Base-by-base conservation (phyloP, 2,329 filamentous ascomycete genomes). In the Penicillium sp. region DNA sequence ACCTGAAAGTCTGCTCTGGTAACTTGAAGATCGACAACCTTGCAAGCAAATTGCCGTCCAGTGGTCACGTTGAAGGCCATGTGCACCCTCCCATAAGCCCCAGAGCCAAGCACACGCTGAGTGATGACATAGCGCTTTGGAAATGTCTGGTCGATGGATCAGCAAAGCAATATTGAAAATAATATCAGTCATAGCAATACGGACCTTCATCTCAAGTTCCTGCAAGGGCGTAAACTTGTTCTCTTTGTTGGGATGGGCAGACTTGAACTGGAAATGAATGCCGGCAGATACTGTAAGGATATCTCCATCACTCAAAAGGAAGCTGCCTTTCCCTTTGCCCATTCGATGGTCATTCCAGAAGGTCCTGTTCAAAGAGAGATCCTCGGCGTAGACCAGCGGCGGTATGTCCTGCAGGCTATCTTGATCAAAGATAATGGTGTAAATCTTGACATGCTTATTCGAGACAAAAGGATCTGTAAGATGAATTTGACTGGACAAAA, bases 1-100 rank as follows among this genome's bases (percentile, higher is more conserved):
- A 38, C 56, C 51, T 17, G 60, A 14, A 5, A 58, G 14, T 38
- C 61, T 1, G 62, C 48, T 56, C 63, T 71, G n/a, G 74, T 35
- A 2, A 57, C 68, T 14, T 69, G 66, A 5, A 81, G 61, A 59
- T 78, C 73, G 28, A 81, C 69, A 25, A 81, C 69, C 59, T 82
- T 82, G 69, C 79, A 82, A 4, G 79, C 79, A 34, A 81, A 59
- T 54, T 81, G 79, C 49, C 67, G 67, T 2, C 70, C 69, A 11
- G 61, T 67, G 3, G 56, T 52, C 31, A 65, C 66, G 22, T 76
- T 70, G 38, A 76, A 68, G 2, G 79, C 78, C 77, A 81, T 77
- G 54, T 75, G 71, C 12, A 81, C 79, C 51, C 70, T 63, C 12
- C 78, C 79, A 66, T 73, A 79, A 5, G 75, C 73, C 17, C 79